A percentile compares a stretch with the other conserved stretches of the same genome.
phyloP scores from a whole-genome alignment of 129 eudicot species.

The sunflower (Helianthus annuus) region HanXRQr2.0-SUNRISE NC_035433.2:137569821-137570320 shows the following conservation, averaged over 20 bases:
- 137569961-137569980: neutral
- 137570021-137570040: neutral
- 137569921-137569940: neutral
- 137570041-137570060: neutral
- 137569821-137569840: too few relatives aligned
- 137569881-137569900: neutral
- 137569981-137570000: neutral
- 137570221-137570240: too few relatives aligned
- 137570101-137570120: neutral
- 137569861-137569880: too few relatives aligned
- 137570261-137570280: too few relatives aligned
- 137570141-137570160: too few relatives aligned
- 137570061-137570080: neutral
- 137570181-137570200: too few relatives aligned
- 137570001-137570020: neutral
- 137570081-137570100: neutral
- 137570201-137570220: too few relatives aligned
- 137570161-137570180: too few relatives aligned
- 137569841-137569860: too few relatives aligned
- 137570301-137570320: neutral
- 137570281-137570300: too few relatives aligned
- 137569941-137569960: neutral
- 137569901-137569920: neutral
- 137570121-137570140: neutral
- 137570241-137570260: too few relatives aligned